Evolutionary conservation across 139 green algal species (phyloP).

Genomic region (Diplosphaera chodatii): DNA sequence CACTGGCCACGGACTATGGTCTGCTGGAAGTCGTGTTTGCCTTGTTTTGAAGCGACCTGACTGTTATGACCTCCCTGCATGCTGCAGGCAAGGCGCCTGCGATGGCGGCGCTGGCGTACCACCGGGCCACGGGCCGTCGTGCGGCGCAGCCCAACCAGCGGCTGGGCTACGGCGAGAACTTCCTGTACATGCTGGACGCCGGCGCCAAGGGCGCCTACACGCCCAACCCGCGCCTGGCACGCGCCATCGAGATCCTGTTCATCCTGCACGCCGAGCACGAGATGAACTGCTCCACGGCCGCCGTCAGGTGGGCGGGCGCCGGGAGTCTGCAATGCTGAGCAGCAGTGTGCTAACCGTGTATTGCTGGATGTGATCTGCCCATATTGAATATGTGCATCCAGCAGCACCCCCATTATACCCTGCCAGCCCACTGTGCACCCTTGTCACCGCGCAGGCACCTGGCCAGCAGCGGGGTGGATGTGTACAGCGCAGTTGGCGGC

Average conservation of each 20-base stretch:
- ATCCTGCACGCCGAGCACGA: constrained; percentile 97
- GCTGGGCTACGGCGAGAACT: constrained; percentile 91
- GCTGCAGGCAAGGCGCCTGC: constrained; percentile 80
- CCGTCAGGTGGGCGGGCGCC: not conserved
- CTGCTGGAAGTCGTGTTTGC: too few species aligned
- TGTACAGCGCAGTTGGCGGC: constrained; percentile 88
- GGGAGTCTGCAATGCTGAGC: too few species aligned
- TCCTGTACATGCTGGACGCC: constrained; percentile 98
- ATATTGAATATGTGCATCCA: too few species aligned
- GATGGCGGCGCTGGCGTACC: constrained; percentile 89
- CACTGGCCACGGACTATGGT: too few species aligned
- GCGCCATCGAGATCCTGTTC: constrained; percentile 93
- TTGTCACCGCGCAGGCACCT: too few species aligned
- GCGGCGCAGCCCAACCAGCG: constrained; percentile 72
- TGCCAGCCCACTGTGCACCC: too few species aligned
- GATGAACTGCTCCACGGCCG: constrained; percentile 94
- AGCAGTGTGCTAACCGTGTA: too few species aligned
- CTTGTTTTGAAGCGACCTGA: too few species aligned
- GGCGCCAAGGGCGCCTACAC: constrained; percentile 56
- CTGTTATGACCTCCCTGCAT: too few species aligned
- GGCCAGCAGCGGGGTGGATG: constrained; percentile 82
- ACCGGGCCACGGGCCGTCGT: constrained; percentile 76
- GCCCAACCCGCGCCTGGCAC: constrained; percentile 77
- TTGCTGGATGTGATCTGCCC: too few species aligned
- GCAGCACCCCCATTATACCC: too few species aligned